Conservation (phyloP, 192 early-diverging fungal species). For the Gigaspora rosea region DNA sequence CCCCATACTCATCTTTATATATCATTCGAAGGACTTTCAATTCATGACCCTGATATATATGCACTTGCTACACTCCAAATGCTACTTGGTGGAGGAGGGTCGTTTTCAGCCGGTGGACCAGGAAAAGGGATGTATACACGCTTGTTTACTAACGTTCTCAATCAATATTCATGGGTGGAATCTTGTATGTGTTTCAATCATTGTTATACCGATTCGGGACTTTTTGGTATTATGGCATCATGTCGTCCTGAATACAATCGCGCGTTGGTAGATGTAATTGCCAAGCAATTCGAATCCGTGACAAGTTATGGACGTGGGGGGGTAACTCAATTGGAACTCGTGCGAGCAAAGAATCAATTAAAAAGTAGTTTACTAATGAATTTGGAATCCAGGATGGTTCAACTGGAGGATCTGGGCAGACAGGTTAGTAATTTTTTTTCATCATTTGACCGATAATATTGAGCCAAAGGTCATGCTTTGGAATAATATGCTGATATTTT, state of each 20-base stretch:
- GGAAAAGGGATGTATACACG: slow-evolving; percentile 99
- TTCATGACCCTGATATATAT: slow-evolving; percentile 89
- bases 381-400: slow-evolving; percentile 88
- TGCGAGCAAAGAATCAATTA: slow-evolving; percentile 94
- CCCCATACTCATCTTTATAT: slow-evolving; percentile 87
- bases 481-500: neutral
- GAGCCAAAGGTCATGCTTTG: slow-evolving; percentile 19
- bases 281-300: slow-evolving; percentile 77
- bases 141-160: slow-evolving; percentile 92
- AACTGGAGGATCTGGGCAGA: slow-evolving; percentile 92
- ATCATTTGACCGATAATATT: neutral
- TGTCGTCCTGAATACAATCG: slow-evolving; percentile 77
- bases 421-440: slow-evolving; percentile 61
- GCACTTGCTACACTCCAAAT: slow-evolving; percentile 87
- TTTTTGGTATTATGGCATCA: slow-evolving; percentile 92
- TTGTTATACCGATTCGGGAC: slow-evolving; percentile 84
- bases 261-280: slow-evolving; percentile 78
- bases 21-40: slow-evolving; percentile 83
- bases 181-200: slow-evolving; percentile 91
- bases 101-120: slow-evolving; percentile 96
- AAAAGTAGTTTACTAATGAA: slow-evolving; percentile 92
- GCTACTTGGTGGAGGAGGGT: slow-evolving; percentile 93
- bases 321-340: slow-evolving; percentile 65
- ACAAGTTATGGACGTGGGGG: slow-evolving; percentile 47
- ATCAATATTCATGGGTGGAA: slow-evolving; percentile 94